These are phyloP conservation scores for Nothophoma quercina DNA, from an alignment of 2,329 filamentous ascomycete species.

Conservation along the genomic window DNA sequence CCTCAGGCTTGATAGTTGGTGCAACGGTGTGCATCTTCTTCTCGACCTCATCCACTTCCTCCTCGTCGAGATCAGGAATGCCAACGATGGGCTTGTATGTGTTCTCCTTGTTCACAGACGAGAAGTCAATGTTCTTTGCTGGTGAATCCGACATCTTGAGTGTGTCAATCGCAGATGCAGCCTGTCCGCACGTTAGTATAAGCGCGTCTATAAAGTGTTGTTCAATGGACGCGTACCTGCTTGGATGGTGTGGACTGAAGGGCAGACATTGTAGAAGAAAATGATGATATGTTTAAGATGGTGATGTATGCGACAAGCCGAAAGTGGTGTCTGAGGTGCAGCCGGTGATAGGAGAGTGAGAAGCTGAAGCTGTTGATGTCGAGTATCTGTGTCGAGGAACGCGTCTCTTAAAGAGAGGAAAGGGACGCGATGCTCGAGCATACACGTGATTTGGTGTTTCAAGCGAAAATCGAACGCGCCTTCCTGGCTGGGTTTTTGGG, in stretches of 20 bases:
- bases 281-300: slow-evolving; percentile 19
- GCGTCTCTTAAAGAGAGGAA: slow-evolving; percentile 36
- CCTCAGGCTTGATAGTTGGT: slow-evolving; percentile 65
- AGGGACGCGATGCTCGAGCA: slow-evolving; percentile 13
- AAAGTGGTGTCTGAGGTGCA: slow-evolving; percentile 29
- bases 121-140: slow-evolving; percentile 87
- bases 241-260: slow-evolving; percentile 75
- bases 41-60: slow-evolving; percentile 39
- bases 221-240: slow-evolving; percentile 63
- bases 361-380: slow-evolving; percentile 38
- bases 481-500: slow-evolving; percentile 8
- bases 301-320: slow-evolving; percentile 19
- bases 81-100: slow-evolving; percentile 65
- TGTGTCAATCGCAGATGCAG: slow-evolving; percentile 83
- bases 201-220: slow-evolving; percentile 36
- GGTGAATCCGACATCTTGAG: slow-evolving; percentile 91
- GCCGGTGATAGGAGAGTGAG: slow-evolving; percentile 23
- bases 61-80: slow-evolving; percentile 54
- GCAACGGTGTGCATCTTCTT: slow-evolving; percentile 63
- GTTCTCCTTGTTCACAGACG: slow-evolving; percentile 81
- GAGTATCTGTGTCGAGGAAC: slow-evolving; percentile 23
- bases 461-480: slow-evolving; percentile 28
- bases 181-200: slow-evolving; percentile 64
- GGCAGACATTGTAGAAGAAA: slow-evolving; percentile 71
- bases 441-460: slow-evolving; percentile 34